phyloP scores from a whole-genome alignment of 116 monocot genomes.

The Papilionanthe hybrid region DNA sequence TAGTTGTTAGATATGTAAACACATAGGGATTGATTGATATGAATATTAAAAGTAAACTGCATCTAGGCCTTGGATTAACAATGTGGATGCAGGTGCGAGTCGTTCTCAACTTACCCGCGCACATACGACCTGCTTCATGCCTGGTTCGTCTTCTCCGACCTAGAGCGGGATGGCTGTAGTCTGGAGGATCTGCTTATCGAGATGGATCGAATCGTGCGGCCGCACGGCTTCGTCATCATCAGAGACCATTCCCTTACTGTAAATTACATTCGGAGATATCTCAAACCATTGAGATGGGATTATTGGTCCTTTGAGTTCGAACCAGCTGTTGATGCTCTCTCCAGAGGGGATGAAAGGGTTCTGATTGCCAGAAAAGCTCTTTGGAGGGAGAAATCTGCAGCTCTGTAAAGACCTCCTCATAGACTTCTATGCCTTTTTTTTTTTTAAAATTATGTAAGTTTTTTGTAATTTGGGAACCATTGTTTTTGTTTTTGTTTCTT shows the following conservation, averaged over 20 bases:
- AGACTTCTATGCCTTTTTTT: no score
- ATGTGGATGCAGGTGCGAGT: slow-evolving; percentile 57
- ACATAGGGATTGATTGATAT: no score
- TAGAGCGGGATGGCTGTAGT: slow-evolving; percentile 48
- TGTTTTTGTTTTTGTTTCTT: no score
- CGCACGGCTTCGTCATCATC: slow-evolving; percentile 62
- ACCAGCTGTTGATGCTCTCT: slow-evolving; percentile 50
- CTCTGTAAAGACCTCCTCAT: background rate
- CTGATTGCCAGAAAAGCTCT: slow-evolving; percentile 65
- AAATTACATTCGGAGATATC: slow-evolving; percentile 27
- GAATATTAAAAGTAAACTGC: no score
- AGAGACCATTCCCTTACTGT: slow-evolving; percentile 44
- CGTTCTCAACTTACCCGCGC: slow-evolving; percentile 78
- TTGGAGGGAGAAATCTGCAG: slow-evolving; percentile 28
- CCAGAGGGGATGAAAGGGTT: slow-evolving; percentile 53
- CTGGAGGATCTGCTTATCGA: slow-evolving; percentile 71
- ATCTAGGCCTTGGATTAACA: no score
- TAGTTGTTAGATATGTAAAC: no score
- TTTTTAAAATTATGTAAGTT: no score
- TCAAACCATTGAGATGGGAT: slow-evolving; percentile 64
- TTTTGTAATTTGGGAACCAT: no score
- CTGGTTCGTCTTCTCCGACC: slow-evolving; percentile 54
- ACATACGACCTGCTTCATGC: slow-evolving; percentile 84
- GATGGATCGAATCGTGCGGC: slow-evolving; percentile 73
- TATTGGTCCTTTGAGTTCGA: slow-evolving; percentile 57